phyloP scores from a whole-genome alignment of 179 eudicot species.

The Beta lomatogona region DNA sequence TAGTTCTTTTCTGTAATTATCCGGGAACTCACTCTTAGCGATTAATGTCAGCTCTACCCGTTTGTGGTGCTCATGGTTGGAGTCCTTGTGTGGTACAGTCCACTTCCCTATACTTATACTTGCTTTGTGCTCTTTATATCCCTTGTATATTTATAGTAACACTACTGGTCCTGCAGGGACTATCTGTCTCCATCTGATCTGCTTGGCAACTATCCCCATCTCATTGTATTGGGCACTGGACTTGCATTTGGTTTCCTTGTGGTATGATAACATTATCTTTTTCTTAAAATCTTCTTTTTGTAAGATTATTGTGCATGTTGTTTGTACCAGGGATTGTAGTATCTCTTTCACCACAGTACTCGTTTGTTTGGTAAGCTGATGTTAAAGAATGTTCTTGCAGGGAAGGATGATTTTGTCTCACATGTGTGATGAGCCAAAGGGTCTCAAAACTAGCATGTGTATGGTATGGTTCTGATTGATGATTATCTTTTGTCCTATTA shows the following conservation, averaged over 20 bases:
- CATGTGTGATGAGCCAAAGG: constrained; percentile 98
- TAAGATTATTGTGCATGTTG: neutral
- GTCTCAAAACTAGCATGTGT: constrained; percentile 94
- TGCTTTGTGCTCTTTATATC: constrained; percentile 15
- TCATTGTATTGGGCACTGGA: constrained; percentile 81
- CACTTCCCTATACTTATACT: constrained; percentile 2
- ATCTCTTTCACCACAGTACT: neutral
- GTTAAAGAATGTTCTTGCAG: constrained; percentile 46
- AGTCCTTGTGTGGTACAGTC: constrained; percentile 70
- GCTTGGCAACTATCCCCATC: constrained; percentile 73
- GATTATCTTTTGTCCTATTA: neutral
- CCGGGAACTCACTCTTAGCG: constrained; percentile 21
- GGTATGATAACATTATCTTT: constrained; percentile 45
- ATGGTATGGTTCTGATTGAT: constrained; percentile 56
- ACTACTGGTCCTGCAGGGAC: constrained; percentile 59
- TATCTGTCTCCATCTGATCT: constrained; percentile 80
- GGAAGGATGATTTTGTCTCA: constrained; percentile 97
- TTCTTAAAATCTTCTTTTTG: neutral
- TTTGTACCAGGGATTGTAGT: neutral
- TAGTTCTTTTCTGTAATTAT: neutral
- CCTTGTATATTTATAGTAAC: constrained; percentile 14
- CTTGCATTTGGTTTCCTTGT: constrained; percentile 98
- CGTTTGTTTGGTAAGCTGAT: constrained; percentile 17
- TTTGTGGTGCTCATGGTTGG: constrained; percentile 80
- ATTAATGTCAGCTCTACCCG: constrained; percentile 74